Conservation (phyloP, 768 basidiomycete genomes). For the Paxillus rubicundulus region DNA sequence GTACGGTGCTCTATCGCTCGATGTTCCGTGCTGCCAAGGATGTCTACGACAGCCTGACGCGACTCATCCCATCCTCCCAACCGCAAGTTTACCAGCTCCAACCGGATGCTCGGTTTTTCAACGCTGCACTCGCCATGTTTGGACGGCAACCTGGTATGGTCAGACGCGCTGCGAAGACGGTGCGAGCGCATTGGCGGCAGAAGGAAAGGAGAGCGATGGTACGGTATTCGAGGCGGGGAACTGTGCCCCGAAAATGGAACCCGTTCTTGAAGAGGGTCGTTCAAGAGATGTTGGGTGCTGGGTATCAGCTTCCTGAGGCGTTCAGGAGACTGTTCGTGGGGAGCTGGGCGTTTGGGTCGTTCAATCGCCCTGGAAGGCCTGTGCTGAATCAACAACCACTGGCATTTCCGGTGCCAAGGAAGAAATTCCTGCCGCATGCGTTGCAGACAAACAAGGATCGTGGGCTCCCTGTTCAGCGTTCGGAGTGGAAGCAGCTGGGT, state of each 20-base stretch:
- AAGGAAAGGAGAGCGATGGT: conserved; percentile 27
- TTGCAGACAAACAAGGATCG: conserved; percentile 31
- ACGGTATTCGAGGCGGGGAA: conserved; percentile 28
- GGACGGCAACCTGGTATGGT: conserved; percentile 21
- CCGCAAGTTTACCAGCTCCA: conserved; percentile 36
- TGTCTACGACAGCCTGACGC: conserved; percentile 23
- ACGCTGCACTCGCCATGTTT: conserved; percentile 52
- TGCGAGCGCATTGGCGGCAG: conserved; percentile 30
- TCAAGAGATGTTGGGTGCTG: conserved; percentile 38
- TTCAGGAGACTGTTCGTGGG: conserved; percentile 41
- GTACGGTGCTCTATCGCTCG: conserved; percentile 33
- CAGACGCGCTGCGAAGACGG: conserved; percentile 14
- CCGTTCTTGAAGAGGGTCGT: conserved; percentile 37
- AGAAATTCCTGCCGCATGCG: conserved; percentile 22
- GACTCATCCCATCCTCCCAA: conserved; percentile 22
- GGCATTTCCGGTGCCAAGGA: conserved; percentile 22
- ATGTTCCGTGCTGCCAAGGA: conserved; percentile 35
- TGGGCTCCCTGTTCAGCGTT: conserved; percentile 33
- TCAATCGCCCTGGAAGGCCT: conserved; percentile 10
- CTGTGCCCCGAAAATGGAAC: conserved; percentile 27
- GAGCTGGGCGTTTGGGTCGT: conserved; percentile 23
- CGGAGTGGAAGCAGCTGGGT: conserved; percentile 22
- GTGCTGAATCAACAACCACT: conserved; percentile 24
- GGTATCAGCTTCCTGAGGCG: conserved; percentile 40
- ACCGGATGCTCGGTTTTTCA: conserved; percentile 69